Conservation (phyloP, 2,329 filamentous ascomycete genomes). For the Penicillium sp. region DNA sequence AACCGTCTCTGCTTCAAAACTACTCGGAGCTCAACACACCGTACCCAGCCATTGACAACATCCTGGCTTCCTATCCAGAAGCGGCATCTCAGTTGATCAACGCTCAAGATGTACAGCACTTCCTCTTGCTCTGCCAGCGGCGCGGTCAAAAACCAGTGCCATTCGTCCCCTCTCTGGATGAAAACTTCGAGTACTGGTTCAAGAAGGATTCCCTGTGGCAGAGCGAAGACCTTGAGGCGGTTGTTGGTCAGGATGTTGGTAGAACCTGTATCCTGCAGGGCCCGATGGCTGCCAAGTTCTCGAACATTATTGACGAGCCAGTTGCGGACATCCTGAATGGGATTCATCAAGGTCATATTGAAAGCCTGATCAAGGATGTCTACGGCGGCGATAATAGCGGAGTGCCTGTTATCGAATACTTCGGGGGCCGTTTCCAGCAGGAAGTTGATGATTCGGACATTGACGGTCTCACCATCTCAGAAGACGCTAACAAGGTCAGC, state of each 20-base stretch:
- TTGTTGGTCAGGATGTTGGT: constrained; percentile 90
- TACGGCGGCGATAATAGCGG: constrained; percentile 64
- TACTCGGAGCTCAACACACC: constrained; percentile 81
- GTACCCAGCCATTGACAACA: constrained; percentile 65
- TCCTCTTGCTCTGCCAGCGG: constrained; percentile 82
- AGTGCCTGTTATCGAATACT: constrained; percentile 89
- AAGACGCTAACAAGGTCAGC: constrained; percentile 68
- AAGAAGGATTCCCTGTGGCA: constrained; percentile 99
- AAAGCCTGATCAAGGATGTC: constrained; percentile 65
- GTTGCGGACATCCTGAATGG: constrained; percentile 88
- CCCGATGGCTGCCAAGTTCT: constrained; percentile 87
- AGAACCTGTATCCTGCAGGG: constrained; percentile 94
- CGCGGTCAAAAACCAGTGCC: constrained; percentile 92
- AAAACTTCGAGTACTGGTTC: constrained; percentile 98
- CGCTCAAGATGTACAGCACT: constrained; percentile 95
- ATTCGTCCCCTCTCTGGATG: constrained; percentile 89
- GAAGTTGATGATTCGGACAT: constrained; percentile 65
- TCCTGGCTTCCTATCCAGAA: constrained; percentile 75
- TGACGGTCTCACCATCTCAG: constrained; percentile 74
- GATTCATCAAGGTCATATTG: constrained; percentile 81
- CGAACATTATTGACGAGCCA: constrained; percentile 80
- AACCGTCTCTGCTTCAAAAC: constrained; percentile 76
- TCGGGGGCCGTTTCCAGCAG: constrained; percentile 77
- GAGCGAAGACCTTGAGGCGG: constrained; percentile 91
- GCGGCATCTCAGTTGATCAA: constrained; percentile 88